phyloP scores from a whole-genome alignment of 2,329 filamentous ascomycete species.

The Pseudocercospora pini-densiflorae region DNA sequence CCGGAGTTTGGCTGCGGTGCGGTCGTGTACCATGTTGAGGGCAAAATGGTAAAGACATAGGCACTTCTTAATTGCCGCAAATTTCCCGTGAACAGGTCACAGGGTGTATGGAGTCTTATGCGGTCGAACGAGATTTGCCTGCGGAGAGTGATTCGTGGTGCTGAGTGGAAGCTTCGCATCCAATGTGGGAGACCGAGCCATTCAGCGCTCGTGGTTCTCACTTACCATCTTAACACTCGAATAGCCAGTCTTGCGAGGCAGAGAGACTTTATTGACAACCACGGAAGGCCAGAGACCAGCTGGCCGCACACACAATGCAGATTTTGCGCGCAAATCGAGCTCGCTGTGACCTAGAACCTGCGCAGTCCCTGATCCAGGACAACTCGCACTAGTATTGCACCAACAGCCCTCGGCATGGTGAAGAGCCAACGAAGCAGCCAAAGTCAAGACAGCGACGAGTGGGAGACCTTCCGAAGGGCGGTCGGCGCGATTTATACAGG shows the following conservation, averaged over 20 bases:
- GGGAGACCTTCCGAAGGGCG: not conserved
- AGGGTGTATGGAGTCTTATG: too few species aligned
- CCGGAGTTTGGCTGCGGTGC: too few species aligned
- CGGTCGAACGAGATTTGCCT: too few species aligned
- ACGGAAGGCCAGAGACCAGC: not conserved
- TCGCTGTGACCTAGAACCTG: not conserved
- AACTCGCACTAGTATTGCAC: not conserved
- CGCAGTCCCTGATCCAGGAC: not conserved
- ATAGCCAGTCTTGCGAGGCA: not conserved
- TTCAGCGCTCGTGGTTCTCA: not conserved
- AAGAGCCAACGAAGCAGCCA: not conserved
- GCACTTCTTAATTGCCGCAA: too few species aligned
- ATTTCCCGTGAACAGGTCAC: too few species aligned
- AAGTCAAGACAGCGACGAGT: not conserved
- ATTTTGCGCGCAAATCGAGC: not conserved
- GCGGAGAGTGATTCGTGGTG: not conserved
- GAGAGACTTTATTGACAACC: not conserved
- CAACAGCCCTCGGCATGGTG: not conserved
- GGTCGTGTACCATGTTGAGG: too few species aligned
- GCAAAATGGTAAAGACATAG: too few species aligned
- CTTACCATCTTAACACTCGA: not conserved
- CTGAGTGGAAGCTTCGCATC: not conserved
- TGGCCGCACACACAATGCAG: not conserved
- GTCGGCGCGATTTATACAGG: not conserved
- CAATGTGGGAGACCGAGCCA: not conserved